Evolutionary conservation across 2,329 filamentous ascomycete species (phyloP).

Genomic region (Metarhizium guizhouense): DNA sequence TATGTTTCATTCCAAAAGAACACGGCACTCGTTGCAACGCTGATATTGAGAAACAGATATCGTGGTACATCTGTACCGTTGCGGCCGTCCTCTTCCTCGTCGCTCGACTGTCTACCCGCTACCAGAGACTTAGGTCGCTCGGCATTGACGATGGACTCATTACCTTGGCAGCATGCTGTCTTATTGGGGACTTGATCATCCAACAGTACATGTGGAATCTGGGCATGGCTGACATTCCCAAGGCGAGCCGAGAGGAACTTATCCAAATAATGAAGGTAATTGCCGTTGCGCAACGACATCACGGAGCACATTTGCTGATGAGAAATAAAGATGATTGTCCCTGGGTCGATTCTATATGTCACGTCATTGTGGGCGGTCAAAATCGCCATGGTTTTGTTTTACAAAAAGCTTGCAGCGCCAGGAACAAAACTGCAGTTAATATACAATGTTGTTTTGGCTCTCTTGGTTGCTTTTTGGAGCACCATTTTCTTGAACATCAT

Average conservation of each 20-base stretch:
- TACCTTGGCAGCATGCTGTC: not conserved
- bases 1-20: not conserved
- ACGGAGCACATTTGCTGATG: constrained; percentile 2
- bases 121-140: not conserved
- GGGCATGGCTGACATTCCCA: constrained; percentile 17
- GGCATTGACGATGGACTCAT: not conserved
- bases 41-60: not conserved
- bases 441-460: constrained; percentile 25
- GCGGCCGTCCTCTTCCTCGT: not conserved
- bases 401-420: constrained; percentile 28
- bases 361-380: constrained; percentile 32
- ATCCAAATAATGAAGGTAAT: constrained; percentile 15
- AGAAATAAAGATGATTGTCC: constrained; percentile 26
- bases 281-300: too few species aligned
- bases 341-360: constrained; percentile 30
- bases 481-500: constrained; percentile 29
- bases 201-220: not conserved
- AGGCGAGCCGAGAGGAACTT: constrained; percentile 13
- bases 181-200: not conserved
- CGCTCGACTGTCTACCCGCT: not conserved
- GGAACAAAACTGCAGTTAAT: constrained; percentile 25
- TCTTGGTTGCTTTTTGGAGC: constrained; percentile 20
- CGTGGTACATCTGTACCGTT: not conserved
- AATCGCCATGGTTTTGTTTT: constrained; percentile 30
- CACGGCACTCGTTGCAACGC: not conserved